A percentile compares a stretch with the other conserved stretches of the same genome.
These are phyloP conservation scores for Tuber brumale DNA, from an alignment of 495 filamentous ascomycete species.

Conservation along the genomic window DNA sequence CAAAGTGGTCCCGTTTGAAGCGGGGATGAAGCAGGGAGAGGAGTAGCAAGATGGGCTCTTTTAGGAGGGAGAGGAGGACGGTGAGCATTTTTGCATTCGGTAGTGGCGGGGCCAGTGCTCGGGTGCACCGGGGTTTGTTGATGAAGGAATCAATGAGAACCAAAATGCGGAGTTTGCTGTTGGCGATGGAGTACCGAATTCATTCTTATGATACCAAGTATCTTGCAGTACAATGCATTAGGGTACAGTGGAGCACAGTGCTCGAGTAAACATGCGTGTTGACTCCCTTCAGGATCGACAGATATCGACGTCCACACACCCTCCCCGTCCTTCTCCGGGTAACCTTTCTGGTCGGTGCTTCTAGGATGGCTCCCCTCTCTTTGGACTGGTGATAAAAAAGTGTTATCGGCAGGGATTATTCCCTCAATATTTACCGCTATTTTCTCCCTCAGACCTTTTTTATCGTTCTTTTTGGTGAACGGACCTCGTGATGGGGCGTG, in stretches of 20 bases:
- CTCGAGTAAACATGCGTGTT: neutral
- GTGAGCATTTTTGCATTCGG: slow-evolving; percentile 15
- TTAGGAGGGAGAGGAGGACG: slow-evolving; percentile 19
- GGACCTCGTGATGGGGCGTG: neutral
- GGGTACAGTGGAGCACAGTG: neutral
- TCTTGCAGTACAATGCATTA: neutral
- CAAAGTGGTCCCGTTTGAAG: slow-evolving; percentile 36
- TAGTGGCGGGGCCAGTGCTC: neutral
- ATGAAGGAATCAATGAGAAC: neutral
- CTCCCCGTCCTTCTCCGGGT: neutral
- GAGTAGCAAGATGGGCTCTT: slow-evolving; percentile 25
- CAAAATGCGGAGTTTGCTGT: neutral
- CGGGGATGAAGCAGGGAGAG: slow-evolving; percentile 23
- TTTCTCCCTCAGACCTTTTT: neutral
- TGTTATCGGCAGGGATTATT: neutral
- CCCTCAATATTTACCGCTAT: neutral
- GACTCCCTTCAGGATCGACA: neutral
- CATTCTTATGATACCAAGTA: neutral
- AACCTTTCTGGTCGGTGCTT: neutral
- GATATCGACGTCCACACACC: neutral
- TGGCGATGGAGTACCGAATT: neutral
- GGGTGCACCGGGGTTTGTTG: neutral
- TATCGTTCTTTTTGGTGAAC: neutral
- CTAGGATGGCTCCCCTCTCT: neutral
- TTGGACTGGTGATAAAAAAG: neutral